These are phyloP conservation scores for Speleostelium caveatum DNA, from an alignment of 78 protist species.

Conservation along the genomic window DNA sequence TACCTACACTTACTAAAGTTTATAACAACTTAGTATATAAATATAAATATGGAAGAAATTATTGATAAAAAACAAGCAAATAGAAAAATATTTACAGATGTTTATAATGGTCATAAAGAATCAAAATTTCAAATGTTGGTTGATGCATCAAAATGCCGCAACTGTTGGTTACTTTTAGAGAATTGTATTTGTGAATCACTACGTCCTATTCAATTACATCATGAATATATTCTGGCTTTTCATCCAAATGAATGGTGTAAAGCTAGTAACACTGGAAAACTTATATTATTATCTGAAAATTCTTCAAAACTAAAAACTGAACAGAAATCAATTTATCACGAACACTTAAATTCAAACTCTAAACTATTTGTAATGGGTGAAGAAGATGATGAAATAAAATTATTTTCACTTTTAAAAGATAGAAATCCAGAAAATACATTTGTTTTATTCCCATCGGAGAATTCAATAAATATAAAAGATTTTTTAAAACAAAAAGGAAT, in stretches of 20 bases:
- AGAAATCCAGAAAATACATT: background rate
- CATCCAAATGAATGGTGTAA: conserved; percentile 65
- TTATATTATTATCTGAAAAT: conserved; percentile 3
- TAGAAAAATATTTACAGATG: background rate
- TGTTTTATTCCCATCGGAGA: conserved; percentile 54
- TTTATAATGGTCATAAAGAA: background rate
- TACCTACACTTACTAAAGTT: background rate
- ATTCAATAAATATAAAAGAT: conserved; percentile 33
- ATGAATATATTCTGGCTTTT: conserved; percentile 35
- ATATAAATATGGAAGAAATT: background rate
- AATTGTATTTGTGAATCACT: conserved; percentile 38
- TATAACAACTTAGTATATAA: too few species aligned
- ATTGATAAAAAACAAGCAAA: background rate
- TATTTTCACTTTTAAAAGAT: background rate
- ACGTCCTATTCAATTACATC: conserved; percentile 16
- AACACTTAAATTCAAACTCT: background rate
- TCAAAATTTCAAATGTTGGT: background rate
- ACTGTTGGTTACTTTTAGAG: conserved; percentile 25
- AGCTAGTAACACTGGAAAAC: conserved; percentile 58
- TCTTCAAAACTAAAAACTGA: background rate
- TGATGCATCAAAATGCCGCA: conserved; percentile 18
- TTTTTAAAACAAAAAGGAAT: conserved; percentile 10
- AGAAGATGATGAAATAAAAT: conserved; percentile 20
- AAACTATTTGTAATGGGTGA: conserved; percentile 30
- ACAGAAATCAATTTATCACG: background rate